These are phyloP conservation scores for Nicotiana noctiflora DNA, from an alignment of 257 asterid species.

Conservation along the genomic window DNA sequence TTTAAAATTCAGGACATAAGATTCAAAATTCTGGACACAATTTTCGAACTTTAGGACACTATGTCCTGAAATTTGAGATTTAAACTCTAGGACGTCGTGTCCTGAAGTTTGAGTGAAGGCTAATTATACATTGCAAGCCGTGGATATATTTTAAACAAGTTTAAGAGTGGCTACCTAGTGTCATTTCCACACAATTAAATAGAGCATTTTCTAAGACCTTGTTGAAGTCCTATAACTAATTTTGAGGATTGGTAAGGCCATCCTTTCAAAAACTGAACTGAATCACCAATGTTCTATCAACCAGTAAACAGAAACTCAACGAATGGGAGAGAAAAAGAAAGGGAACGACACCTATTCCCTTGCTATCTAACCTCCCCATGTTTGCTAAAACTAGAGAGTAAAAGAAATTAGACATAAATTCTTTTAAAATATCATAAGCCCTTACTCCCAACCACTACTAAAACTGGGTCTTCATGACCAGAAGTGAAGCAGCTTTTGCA, in stretches of 20 bases:
- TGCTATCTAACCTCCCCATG: neutral
- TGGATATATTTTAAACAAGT: too few relatives aligned
- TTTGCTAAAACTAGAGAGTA: neutral
- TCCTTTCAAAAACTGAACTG: neutral
- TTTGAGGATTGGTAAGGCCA: neutral
- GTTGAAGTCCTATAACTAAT: neutral
- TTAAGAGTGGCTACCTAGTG: too few relatives aligned
- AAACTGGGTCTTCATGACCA: neutral
- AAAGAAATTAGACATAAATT: neutral
- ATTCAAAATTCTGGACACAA: too few relatives aligned
- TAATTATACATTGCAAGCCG: too few relatives aligned
- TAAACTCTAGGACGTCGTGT: too few relatives aligned
- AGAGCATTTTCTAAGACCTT: neutral
- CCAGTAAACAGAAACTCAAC: neutral
- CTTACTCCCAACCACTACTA: neutral
- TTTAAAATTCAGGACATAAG: too few relatives aligned
- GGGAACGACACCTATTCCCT: neutral
- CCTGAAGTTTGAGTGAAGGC: too few relatives aligned
- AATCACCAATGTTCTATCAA: neutral
- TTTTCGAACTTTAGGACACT: too few relatives aligned
- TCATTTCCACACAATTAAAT: neutral
- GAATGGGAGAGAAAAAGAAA: neutral
- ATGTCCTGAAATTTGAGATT: too few relatives aligned
- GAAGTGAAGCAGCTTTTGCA: neutral
- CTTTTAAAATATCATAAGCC: neutral